Base-by-base conservation (phyloP, 768 basidiomycete species). In the Tulasnella sp. region DNA sequence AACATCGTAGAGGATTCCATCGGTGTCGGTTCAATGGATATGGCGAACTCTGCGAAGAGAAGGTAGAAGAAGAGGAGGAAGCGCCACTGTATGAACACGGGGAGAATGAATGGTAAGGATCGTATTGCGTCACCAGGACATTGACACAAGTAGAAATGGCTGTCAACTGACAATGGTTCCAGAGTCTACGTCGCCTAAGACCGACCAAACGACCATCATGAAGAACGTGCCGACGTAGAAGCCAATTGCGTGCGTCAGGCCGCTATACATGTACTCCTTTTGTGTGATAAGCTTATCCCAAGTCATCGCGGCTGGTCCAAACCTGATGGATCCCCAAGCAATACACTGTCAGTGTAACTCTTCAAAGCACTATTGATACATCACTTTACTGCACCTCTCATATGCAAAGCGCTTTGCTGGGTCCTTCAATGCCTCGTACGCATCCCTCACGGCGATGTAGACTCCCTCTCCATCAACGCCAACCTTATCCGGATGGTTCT, bases 391-490 rank as follows among this genome's bases (percentile, higher is more conserved):
- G 53, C 64, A 87, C 84, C 88, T 77, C 66, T 92, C 90, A 68
- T 92, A 92, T 0, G 88, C 90, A 73, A 90, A 92, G 50, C 89
- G 71, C 46, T 81, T 81, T 8, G 78, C 74, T 2, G 90, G 89
- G 63, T 88, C 76, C 68, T 83, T 87, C 25, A 92, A 69, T 1
- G 84, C 82, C 63, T 92, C 88, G 63, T 81, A 91, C 31, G 81
- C 85, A 66, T 83, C 80, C 60, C 87, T 73, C 3, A 86, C 81
- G 48, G 73, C 68, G 49, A 90, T 85, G 66, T 92, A 92, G 25
- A 80, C 55, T 11, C 74, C 75, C 63, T 82, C 83, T 19, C 64
- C 69, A 17, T 73, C 78, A 5, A 79, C 73, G n/a, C 73, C 77
- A 3, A 79, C 80, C 59, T 83, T 76, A 71, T 92, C 90, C 0